Evolutionary conservation across 2,329 filamentous ascomycete genomes (phyloP).

Genomic region (Arthroderma sp.): DNA sequence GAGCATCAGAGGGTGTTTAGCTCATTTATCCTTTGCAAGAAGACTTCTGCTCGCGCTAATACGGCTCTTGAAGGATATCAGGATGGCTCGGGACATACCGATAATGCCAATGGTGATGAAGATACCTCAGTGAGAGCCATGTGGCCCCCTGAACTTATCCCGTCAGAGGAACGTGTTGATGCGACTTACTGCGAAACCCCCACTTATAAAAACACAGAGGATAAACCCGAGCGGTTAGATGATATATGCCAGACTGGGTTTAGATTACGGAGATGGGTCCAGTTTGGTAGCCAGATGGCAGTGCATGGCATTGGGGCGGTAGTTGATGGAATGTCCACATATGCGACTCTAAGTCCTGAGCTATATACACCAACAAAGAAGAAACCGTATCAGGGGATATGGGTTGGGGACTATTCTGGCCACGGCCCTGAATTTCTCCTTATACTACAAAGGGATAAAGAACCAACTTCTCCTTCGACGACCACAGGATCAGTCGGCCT

Average conservation of each 20-base stretch:
- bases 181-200: slow-evolving; percentile 21
- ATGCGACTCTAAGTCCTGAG: slow-evolving; percentile 58
- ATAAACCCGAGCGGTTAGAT: slow-evolving; percentile 38
- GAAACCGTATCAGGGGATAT: slow-evolving; percentile 81
- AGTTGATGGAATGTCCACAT: slow-evolving; percentile 42
- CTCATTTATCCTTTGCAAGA: slow-evolving; percentile 53
- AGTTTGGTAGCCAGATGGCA: slow-evolving; percentile 35
- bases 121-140: slow-evolving; percentile 29
- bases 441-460: slow-evolving; percentile 55
- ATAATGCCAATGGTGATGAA: not conserved
- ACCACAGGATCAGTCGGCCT: not conserved
- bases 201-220: slow-evolving; percentile 16
- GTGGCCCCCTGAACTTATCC: slow-evolving; percentile 66
- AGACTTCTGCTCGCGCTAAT: slow-evolving; percentile 23
- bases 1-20: slow-evolving; percentile 45
- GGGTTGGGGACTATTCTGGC: slow-evolving; percentile 77
- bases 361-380: slow-evolving; percentile 68
- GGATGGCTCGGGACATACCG: too few species aligned
- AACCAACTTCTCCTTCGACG: not conserved
- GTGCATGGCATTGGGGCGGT: slow-evolving; percentile 30
- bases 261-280: slow-evolving; percentile 62
- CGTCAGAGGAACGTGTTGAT: slow-evolving; percentile 45
- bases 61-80: too few species aligned
- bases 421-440: slow-evolving; percentile 85
- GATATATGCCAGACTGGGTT: slow-evolving; percentile 60